phyloP scores from a whole-genome alignment of 768 basidiomycete species.

The Boletus rex-veris region DNA sequence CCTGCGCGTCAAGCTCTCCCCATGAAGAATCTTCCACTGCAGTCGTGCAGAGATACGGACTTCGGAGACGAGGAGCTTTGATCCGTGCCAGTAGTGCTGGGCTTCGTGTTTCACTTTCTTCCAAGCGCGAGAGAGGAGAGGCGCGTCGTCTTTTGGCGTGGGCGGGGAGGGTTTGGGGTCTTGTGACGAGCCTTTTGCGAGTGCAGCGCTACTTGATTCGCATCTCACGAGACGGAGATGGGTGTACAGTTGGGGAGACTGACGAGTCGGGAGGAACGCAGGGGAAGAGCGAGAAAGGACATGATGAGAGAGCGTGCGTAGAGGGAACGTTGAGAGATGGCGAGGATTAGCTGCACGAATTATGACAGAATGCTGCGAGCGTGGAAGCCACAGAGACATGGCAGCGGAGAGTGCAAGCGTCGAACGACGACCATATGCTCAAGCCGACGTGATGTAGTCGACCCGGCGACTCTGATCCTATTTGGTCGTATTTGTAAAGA shows the following conservation, averaged over 20 bases:
- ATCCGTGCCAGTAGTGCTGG: constrained; percentile 94
- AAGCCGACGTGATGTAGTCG: neutral
- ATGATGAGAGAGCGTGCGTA: constrained; percentile 6
- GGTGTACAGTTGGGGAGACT: constrained; percentile 21
- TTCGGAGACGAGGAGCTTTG: constrained; percentile 91
- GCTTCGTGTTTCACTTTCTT: constrained; percentile 94
- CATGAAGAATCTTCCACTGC: constrained; percentile 90
- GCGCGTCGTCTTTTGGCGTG: constrained; percentile 42
- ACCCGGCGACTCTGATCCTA: constrained; percentile 5
- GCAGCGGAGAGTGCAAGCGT: neutral
- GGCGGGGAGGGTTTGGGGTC: constrained; percentile 52
- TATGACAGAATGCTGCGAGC: constrained; percentile 43
- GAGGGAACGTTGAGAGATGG: constrained; percentile 7
- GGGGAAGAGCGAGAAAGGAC: constrained; percentile 16
- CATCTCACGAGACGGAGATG: constrained; percentile 1
- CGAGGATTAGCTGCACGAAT: constrained; percentile 33
- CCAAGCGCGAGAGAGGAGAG: constrained; percentile 69
- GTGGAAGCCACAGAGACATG: constrained; percentile 81
- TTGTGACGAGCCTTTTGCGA: constrained; percentile 21
- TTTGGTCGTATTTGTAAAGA: constrained; percentile 31
- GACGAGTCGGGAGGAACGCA: constrained; percentile 25
- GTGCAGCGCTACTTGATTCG: constrained; percentile 10
- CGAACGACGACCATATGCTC: neutral
- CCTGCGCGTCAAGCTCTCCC: constrained; percentile 85
- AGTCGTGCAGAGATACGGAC: constrained; percentile 85